Conservation (phyloP, 2,329 filamentous ascomycete genomes). For the Trichoderma sp. region DNA sequence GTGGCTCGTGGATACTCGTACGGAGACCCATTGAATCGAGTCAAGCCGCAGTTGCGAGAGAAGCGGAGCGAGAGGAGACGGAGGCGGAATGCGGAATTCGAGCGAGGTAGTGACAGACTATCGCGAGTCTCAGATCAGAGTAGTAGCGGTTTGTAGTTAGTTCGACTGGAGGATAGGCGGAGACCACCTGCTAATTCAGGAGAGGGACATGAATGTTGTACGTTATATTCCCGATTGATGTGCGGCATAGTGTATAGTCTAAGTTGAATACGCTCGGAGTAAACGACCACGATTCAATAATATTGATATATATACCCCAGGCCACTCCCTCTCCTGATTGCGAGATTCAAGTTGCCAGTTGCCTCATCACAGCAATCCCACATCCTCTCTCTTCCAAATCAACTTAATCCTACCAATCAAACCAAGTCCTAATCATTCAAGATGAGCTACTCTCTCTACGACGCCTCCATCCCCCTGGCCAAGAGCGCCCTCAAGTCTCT, state of each 20-base stretch:
- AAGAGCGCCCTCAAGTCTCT: slow-evolving; percentile 34
- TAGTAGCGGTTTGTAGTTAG: not conserved
- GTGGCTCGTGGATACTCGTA: too few species aligned
- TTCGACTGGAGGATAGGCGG: not conserved
- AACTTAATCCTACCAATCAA: not conserved
- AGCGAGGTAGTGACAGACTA: not conserved
- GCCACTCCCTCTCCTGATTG: not conserved
- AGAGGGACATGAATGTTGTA: not conserved
- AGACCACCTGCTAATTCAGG: not conserved
- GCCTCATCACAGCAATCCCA: not conserved
- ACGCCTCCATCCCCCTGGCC: slow-evolving; percentile 35
- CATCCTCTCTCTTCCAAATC: not conserved
- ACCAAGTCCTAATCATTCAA: slow-evolving; percentile 22
- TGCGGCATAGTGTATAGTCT: too few species aligned
- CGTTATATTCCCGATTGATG: too few species aligned
- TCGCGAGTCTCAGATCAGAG: not conserved
- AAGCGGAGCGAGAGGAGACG: not conserved
- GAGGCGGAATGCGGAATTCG: not conserved
- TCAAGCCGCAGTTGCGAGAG: not conserved
- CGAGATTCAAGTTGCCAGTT: not conserved
- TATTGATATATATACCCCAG: not conserved
- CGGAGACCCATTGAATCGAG: not conserved
- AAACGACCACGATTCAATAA: not conserved
- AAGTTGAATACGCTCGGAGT: too few species aligned
- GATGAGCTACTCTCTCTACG: slow-evolving; percentile 43